Evolutionary conservation across 768 basidiomycete genomes (phyloP).

Genomic region (Rhizopogon rudus): DNA sequence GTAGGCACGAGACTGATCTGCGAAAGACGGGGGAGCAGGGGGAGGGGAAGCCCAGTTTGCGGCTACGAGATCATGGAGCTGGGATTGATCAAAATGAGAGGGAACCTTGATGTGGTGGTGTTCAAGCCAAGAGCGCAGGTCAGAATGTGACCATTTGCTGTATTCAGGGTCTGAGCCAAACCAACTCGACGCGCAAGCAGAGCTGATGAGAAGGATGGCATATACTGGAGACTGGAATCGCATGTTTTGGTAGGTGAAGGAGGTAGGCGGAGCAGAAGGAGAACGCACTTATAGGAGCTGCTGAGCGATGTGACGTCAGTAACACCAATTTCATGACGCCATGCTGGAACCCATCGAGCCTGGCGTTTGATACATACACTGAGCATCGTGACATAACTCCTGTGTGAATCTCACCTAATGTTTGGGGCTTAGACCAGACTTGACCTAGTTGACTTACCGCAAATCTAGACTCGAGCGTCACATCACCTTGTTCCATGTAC

Average conservation of each 20-base stretch:
- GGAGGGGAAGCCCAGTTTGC: constrained; percentile 47
- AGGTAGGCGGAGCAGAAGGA: background rate
- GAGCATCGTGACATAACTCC: too few species aligned
- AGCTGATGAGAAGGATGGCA: constrained; percentile 27
- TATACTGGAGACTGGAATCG: constrained; percentile 14
- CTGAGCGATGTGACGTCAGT: constrained; percentile 23
- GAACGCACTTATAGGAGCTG: constrained; percentile 6
- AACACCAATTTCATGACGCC: constrained; percentile 3
- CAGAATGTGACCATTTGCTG: constrained; percentile 53
- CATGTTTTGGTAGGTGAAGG: constrained; percentile 6
- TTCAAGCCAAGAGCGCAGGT: constrained; percentile 67
- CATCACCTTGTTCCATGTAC: too few species aligned
- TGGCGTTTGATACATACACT: too few species aligned
- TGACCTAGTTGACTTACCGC: too few species aligned
- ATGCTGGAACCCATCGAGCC: background rate
- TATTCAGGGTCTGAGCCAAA: constrained; percentile 39
- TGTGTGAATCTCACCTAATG: too few species aligned
- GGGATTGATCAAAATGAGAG: constrained; percentile 32
- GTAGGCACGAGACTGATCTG: constrained; percentile 8
- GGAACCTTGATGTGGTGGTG: constrained; percentile 58
- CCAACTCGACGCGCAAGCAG: constrained; percentile 46
- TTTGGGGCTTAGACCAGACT: too few species aligned
- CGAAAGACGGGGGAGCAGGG: constrained; percentile 28
- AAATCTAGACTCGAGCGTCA: too few species aligned
- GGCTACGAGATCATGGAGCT: constrained; percentile 47